Evolutionary conservation across 495 filamentous ascomycete genomes (phyloP).

Genomic region (Entonaema liquescens): DNA sequence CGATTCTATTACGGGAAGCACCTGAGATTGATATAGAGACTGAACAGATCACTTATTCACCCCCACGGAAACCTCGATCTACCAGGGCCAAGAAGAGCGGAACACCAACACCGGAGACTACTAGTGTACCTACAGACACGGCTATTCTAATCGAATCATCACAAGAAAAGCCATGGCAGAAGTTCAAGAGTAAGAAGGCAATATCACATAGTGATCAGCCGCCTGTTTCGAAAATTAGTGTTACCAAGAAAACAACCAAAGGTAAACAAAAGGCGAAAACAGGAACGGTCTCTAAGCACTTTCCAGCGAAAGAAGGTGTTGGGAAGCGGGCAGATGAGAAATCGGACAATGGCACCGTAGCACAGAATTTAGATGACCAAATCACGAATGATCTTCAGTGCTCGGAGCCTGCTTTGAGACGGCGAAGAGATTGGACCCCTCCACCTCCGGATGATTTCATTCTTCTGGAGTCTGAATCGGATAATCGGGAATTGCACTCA

Average conservation of each 20-base stretch:
- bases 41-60: conserved; percentile 35
- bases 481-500: conserved; percentile 42
- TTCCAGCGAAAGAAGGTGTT: conserved; percentile 36
- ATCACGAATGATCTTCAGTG: conserved; percentile 41
- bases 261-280: conserved; percentile 36
- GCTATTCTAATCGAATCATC: conserved; percentile 35
- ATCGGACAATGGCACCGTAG: not conserved
- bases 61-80: conserved; percentile 32
- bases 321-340: conserved; percentile 4
- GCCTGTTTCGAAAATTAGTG: conserved; percentile 44
- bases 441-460: conserved; percentile 49
- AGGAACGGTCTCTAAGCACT: conserved; percentile 50
- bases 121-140: conserved; percentile 7
- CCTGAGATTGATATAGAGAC: conserved; percentile 46
- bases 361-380: not conserved
- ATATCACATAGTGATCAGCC: conserved; percentile 40
- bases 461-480: conserved; percentile 32
- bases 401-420: conserved; percentile 57
- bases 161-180: conserved; percentile 49
- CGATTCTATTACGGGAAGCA: conserved; percentile 45
- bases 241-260: conserved; percentile 47
- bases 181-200: conserved; percentile 42
- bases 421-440: conserved; percentile 68
- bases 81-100: conserved; percentile 34
- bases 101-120: not conserved